phyloP scores from a whole-genome alignment of 139 green algal species.

The Mesotaenium endlicherianum region DNA sequence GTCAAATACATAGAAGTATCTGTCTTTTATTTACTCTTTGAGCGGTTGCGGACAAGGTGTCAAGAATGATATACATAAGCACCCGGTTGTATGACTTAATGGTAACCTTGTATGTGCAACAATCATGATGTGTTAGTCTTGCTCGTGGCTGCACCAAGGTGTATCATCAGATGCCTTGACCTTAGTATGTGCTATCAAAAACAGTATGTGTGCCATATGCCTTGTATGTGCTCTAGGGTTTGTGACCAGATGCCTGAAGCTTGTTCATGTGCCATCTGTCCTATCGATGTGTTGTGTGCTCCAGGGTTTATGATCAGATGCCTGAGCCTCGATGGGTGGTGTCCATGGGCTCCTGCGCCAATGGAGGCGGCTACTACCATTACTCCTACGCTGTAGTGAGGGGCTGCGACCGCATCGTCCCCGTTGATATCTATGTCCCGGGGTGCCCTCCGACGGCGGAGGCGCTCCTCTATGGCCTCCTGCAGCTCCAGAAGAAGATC shows the following conservation, averaged over 20 bases:
- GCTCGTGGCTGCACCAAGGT: background rate
- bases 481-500: conserved; percentile 88
- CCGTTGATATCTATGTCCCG: conserved; percentile 95
- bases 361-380: conserved; percentile 97
- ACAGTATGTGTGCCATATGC: too few relatives aligned
- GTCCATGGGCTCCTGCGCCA: conserved; percentile 94
- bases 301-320: conserved; percentile 76
- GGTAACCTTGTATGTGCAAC: too few relatives aligned
- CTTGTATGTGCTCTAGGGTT: too few relatives aligned
- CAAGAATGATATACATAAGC: background rate
- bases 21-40: too few relatives aligned
- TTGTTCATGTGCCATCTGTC: too few relatives aligned
- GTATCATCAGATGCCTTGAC: too few relatives aligned
- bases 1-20: too few relatives aligned
- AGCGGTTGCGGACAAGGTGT: too few relatives aligned
- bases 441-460: conserved; percentile 95
- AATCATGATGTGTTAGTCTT: background rate
- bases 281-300: too few relatives aligned
- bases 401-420: conserved; percentile 92
- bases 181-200: too few relatives aligned
- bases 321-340: conserved; percentile 95
- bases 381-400: conserved; percentile 94
- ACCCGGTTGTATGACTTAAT: too few relatives aligned
- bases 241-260: too few relatives aligned
- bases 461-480: conserved; percentile 89